Evolutionary conservation across 2,329 filamentous ascomycete genomes (phyloP), one percentile per base, ranked within the genome.

Genomic region (Alternaria sp.): DNA sequence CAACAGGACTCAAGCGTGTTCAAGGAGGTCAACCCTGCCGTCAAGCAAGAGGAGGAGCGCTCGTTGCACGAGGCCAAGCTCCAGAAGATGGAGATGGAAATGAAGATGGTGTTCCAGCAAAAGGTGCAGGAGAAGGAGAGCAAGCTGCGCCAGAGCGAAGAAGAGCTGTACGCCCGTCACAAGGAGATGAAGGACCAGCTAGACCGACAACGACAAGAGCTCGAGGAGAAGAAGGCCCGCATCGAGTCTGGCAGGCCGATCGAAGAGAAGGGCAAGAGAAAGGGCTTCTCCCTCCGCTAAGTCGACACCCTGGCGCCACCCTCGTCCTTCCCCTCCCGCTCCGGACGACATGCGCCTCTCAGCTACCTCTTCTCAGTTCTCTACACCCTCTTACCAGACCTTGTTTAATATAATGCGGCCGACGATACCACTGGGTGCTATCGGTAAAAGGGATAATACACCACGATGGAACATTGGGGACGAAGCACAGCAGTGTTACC

Each of bases 61-160:
- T 91, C 92, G 69, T 87, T 99, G 73, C 96, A 99, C 88, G 96
- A 99, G 85, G 94, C 97, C 88, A 99, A 99, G 88, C 93, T 99
- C 75, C 93, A 95, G 83, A 99, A 99, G 93, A 99, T 99, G 96
- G 96, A 99, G 84, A 90, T 93, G 78, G 96, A 99, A 84, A 99
- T 99, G 96, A 99, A 99, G 93, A 97, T 97, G 93, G 96, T 99
- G 73, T 99, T 99, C 93, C 96, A 98, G 83, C 96, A 99, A 82
- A 99, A 99, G 91, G 96, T 99, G 30, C 90, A 93, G 71, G 96
- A 99, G 84, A 99, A 99, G 87, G 96, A 99, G 85, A 97, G 93
- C 89, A 99, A 99, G 85, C 87, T 99, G 81, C 97, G 97, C 86
- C 96, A 98, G 85, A 97, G 93, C 87, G 96, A 99, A 83, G 96